Evolutionary conservation across 1,139 yeast genomes (phyloP).

Genomic region (Pneumocystis sp.): DNA sequence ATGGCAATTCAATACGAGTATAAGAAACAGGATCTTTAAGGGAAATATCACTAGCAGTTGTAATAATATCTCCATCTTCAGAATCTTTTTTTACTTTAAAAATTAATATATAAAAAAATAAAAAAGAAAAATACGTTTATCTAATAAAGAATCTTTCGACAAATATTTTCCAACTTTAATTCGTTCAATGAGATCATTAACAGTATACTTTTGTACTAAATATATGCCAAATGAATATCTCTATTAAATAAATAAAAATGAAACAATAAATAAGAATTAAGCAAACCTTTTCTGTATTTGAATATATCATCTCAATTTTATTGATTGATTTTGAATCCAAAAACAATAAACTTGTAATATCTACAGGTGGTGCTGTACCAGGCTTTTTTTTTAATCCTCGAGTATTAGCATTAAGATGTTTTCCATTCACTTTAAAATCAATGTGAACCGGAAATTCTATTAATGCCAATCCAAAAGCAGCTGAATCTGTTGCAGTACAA

Average conservation of each 20-base stretch:
- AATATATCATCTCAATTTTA: constrained; percentile 17
- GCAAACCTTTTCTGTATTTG: constrained; percentile 12
- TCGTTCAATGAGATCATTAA: constrained; percentile 19
- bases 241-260: neutral
- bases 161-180: constrained; percentile 21
- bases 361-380: constrained; percentile 29
- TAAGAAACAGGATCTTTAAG: constrained; percentile 28
- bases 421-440: constrained; percentile 18
- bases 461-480: constrained; percentile 11
- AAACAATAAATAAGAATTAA: neutral
- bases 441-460: constrained; percentile 19
- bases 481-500: constrained; percentile 12
- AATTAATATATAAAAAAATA: neutral
- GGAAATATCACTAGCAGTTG: constrained; percentile 24
- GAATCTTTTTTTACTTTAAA: constrained; percentile 16
- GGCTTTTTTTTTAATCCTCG: constrained; percentile 28
- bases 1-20: constrained; percentile 26
- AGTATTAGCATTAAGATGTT: constrained; percentile 18
- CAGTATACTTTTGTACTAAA: constrained; percentile 18
- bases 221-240: constrained; percentile 21
- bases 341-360: constrained; percentile 20
- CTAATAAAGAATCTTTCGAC: constrained; percentile 18
- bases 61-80: constrained; percentile 28
- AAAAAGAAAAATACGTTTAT: constrained; percentile 7
- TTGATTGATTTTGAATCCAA: constrained; percentile 12